These are phyloP conservation scores for Benincasa hispida DNA, from an alignment of 306 rosid genomes.

Conservation along the genomic window DNA sequence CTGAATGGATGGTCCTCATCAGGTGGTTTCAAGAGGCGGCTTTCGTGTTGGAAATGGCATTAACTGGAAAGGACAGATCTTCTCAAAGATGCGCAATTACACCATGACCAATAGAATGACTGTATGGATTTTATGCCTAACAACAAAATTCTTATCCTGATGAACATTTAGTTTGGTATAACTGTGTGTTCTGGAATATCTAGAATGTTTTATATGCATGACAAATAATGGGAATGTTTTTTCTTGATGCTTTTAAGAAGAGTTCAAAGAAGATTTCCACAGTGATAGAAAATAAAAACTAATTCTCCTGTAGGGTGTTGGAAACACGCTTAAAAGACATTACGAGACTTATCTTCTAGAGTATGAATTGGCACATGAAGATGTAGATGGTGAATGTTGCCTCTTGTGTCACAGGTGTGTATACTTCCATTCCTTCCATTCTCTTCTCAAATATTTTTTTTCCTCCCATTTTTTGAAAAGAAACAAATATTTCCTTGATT, in stretches of 20 bases:
- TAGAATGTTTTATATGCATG: background rate
- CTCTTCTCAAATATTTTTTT: background rate
- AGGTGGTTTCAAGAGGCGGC: slow-evolving; percentile 99
- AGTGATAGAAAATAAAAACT: background rate
- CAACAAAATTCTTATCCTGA: background rate
- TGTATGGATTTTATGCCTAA: slow-evolving; percentile 33
- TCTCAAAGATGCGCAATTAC: slow-evolving; percentile 94
- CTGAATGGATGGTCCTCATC: slow-evolving; percentile 4
- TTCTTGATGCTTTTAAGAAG: background rate
- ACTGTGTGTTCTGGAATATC: background rate
- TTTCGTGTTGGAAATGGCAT: slow-evolving; percentile 98
- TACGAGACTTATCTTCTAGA: slow-evolving; percentile 95
- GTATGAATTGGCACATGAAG: slow-evolving; percentile 94
- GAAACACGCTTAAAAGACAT: slow-evolving; percentile 93
- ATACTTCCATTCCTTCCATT: background rate
- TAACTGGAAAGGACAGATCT: slow-evolving; percentile 99
- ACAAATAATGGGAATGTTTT: background rate
- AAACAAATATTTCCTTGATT: background rate
- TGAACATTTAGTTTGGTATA: background rate
- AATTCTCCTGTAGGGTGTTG: slow-evolving; percentile 66
- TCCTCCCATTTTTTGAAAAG: background rate
- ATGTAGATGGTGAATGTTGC: slow-evolving; percentile 97
- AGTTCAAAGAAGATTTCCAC: background rate
- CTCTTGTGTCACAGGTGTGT: slow-evolving; percentile 90
- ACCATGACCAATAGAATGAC: slow-evolving; percentile 98